A percentile compares a stretch with the other conserved stretches of the same genome.
phyloP scores from a whole-genome alignment of 2,329 filamentous ascomycete species.

The Alternaria incomplexa region DNA sequence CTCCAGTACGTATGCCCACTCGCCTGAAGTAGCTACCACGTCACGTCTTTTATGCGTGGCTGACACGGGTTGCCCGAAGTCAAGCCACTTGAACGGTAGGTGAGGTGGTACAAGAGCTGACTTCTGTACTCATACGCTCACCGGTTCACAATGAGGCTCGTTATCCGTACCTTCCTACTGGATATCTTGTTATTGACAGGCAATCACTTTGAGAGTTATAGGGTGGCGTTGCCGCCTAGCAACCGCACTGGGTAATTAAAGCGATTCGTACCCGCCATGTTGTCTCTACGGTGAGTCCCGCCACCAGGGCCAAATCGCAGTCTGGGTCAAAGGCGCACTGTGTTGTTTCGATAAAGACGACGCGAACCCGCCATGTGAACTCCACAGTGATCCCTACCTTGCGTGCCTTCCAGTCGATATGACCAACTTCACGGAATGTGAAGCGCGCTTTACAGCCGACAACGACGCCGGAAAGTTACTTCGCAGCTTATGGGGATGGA shows the following conservation, averaged over 20 bases:
- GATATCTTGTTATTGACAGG: not conserved
- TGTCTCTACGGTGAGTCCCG: not conserved
- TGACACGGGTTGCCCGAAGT: not conserved
- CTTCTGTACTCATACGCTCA: not conserved
- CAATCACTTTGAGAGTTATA: not conserved
- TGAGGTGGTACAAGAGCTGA: not conserved
- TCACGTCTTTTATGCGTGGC: not conserved
- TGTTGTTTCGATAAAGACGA: not conserved
- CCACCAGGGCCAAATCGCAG: not conserved
- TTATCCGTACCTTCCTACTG: not conserved
- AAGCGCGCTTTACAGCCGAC: slow-evolving; percentile 1
- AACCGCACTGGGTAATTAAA: not conserved
- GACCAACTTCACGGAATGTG: slow-evolving; percentile 1
- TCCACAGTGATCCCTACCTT: not conserved
- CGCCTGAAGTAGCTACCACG: not conserved
- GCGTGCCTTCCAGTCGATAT: not conserved
- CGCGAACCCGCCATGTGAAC: not conserved
- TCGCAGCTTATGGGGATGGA: slow-evolving; percentile 24
- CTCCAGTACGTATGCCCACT: too few species aligned
- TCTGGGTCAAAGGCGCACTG: not conserved
- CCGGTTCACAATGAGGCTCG: not conserved
- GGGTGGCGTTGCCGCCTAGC: not conserved
- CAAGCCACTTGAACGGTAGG: not conserved
- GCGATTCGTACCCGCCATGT: not conserved
- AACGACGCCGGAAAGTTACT: slow-evolving; percentile 6